Evolutionary conservation across 108 stramenopile species (phyloP), one percentile per base, ranked within the genome.

Genomic region (Nitzschia putrida): DNA sequence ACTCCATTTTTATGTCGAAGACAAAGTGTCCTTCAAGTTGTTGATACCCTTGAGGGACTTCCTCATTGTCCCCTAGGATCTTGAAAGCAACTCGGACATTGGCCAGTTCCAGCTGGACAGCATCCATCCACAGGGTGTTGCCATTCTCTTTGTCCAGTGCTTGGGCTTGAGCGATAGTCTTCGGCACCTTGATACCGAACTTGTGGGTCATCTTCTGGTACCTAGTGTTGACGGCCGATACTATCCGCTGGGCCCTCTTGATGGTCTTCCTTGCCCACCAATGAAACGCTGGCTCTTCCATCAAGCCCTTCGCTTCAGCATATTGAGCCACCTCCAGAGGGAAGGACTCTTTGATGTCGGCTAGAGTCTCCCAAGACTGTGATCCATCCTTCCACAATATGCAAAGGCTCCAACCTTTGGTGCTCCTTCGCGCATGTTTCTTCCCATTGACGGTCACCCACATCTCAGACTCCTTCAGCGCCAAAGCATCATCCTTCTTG

Each of bases 121-220:
- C 75, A 22, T 77, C 68, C 7, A 14, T 14, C 84, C 81, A 85
- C 11, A 70, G 57, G 7, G 47, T 72, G 14, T 68, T 84, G 21
- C 76, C 79, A 44, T 72, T 86, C 0, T 64, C 53, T 12, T 18
- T 22, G 52, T 89, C 88, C 8, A 89, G 8, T 52, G 57, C 58
- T 1, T 66, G 22, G 5, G 88, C 88, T 10, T 84, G 44, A 13
- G 71, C 54, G 3, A 83, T 69, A 25, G 51, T 67, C 14, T 26
- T 69, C 1, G 80, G 87, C 2, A 88, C 18, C 51, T 72, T 29
- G 20, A 88, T 64, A 6, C 84, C 84, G 74, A 63, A 86, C 55
- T 87, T 82, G 53, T 72, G 78, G 0, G 64, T 72, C 2, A 16
- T 40, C 41, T 64, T 68, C 50, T 55, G 42, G 24, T 61, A 61